Evolutionary conservation across 495 filamentous ascomycete genomes (phyloP), one percentile per base, ranked within the genome.

Genomic region (Tetracladium setigerum): DNA sequence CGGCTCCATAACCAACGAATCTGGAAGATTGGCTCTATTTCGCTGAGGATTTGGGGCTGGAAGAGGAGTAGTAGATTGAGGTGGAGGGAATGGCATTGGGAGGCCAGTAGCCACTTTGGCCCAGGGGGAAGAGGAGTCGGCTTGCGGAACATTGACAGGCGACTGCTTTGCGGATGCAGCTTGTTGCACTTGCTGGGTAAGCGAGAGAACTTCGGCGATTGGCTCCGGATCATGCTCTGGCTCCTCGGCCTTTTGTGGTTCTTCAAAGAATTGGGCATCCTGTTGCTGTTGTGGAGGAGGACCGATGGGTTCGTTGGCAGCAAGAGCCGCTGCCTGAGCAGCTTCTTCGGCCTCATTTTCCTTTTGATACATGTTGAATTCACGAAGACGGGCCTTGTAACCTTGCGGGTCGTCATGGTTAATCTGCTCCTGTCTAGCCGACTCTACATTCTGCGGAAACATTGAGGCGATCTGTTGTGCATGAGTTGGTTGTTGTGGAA

Each of bases 21-120:
- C 87, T 10, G 89, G 87, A 5, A 95, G 73, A 55, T 88, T 87
- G 42, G 88, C 86, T 32, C 82, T 74, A 53, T 84, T 84, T 41
- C 89, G 80, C 67, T 92, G 87, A 13, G 89, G 89, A 18, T 86
- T 83, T 9, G 89, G 89, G 0, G 89, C 89, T 6, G 89, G 87
- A 32, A 95, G 73, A 37, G 87, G 88, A 1, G 87, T 94, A 2
- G 72, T 72, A 5, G 85, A 84, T 38, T 79, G 78, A 16, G 77
- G 77, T 19, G 83, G 79, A 30, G 78, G 77, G 68, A 94, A 94
- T 15, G 89, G 86, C 65, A 79, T 86, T 55, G 86, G 83, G 59
- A 94, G 71, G 19, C 77, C 79, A 35, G 71, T 52, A 30, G 84
- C 77, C 14, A 71, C 62, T 54, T 81, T 81, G 15, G 62, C 68